These are phyloP conservation scores for Bocquillonia castaneifolia DNA, from an alignment of 441 rosid species.

Conservation along the genomic window DNA sequence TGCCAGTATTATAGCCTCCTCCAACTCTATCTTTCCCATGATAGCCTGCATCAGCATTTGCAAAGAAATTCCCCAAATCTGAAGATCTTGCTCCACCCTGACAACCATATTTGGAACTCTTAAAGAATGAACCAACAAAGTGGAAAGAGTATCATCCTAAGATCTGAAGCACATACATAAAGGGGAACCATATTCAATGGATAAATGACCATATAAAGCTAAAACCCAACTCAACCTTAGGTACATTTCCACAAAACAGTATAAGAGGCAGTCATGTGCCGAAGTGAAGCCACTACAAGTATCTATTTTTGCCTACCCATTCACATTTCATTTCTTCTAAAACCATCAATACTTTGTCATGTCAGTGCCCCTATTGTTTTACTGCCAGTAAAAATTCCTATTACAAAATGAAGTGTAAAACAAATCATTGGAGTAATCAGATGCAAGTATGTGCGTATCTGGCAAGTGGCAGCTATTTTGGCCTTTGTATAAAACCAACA, in stretches of 20 bases:
- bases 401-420: conserved; percentile 1
- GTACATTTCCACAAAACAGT: background rate
- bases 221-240: background rate
- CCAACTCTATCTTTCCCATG: conserved; percentile 41
- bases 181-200: background rate
- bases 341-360: background rate
- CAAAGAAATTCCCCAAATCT: conserved; percentile 77
- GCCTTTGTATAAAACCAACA: background rate
- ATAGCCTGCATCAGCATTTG: conserved; percentile 54
- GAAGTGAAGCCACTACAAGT: background rate
- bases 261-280: background rate
- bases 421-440: background rate
- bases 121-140: conserved; percentile 17
- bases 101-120: conserved; percentile 23
- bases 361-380: background rate
- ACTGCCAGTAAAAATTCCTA: background rate
- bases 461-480: background rate
- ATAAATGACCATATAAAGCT: background rate
- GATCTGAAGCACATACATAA: background rate
- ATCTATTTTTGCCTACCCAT: background rate
- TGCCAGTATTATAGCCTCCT: conserved; percentile 37
- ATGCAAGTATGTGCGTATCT: background rate
- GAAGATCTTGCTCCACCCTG: conserved; percentile 59
- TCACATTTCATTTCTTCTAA: background rate
- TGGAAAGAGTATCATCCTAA: conserved; percentile 3